These are phyloP conservation scores for Luffa acutangula DNA, from an alignment of 306 rosid species.

Conservation along the genomic window DNA sequence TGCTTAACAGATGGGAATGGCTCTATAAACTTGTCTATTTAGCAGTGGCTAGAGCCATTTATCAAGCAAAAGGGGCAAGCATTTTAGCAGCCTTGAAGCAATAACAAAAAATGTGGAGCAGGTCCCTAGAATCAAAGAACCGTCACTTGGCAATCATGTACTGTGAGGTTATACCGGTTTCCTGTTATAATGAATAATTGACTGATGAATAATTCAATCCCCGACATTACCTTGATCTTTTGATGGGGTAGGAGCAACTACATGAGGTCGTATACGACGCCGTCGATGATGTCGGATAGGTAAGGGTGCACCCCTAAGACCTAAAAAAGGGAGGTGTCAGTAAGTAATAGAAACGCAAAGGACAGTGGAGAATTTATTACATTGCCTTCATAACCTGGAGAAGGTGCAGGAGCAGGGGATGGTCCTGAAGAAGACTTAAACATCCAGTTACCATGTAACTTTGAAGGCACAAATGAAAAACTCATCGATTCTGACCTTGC, in stretches of 20 bases:
- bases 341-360: not conserved
- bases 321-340: constrained; percentile 31
- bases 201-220: not conserved
- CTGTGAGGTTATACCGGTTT: not conserved
- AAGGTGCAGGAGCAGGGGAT: constrained; percentile 38
- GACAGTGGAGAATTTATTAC: not conserved
- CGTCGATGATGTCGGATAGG: constrained; percentile 30
- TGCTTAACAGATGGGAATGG: not conserved
- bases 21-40: not conserved
- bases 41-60: not conserved
- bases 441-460: constrained; percentile 19
- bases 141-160: not conserved
- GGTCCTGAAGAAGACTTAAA: constrained; percentile 29
- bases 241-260: constrained; percentile 52
- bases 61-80: not conserved
- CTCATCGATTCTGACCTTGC: constrained; percentile 37
- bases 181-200: not conserved
- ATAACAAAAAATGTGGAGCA: not conserved
- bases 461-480: constrained; percentile 33
- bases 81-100: not conserved
- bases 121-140: not conserved
- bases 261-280: constrained; percentile 21
- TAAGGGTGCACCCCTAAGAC: constrained; percentile 23
- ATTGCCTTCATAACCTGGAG: constrained; percentile 49
- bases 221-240: constrained; percentile 46